Base-by-base conservation (phyloP, 2,329 filamentous ascomycete species). In the Diplodia mutila region DNA sequence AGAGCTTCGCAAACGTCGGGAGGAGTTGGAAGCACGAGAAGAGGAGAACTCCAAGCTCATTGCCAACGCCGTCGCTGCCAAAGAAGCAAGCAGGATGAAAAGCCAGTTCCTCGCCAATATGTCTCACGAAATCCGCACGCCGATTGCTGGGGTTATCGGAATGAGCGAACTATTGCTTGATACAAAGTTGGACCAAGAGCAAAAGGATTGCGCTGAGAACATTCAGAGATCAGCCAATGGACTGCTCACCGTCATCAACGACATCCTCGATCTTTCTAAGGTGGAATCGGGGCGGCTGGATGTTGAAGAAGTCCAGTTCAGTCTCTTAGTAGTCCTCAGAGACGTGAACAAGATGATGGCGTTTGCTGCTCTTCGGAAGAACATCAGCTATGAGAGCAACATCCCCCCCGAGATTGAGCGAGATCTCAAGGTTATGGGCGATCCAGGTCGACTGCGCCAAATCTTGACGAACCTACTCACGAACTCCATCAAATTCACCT, bases 221-320 rank as follows among this genome's bases (percentile, higher is more conserved):
- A 92, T 94, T 7, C 89, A 92, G 73, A 85, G 90, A 63, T 94
- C 91, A 6, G 91, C 90, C 0, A 93, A 94, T 70, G 92, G 91
- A 1, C 81, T 97, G 2, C 82, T 97, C 23, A 94, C 92, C 0
- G 90, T 97, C 49, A 96, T 97, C 78, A 96, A 97, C 74, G 93
- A 97, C 73, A 96, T 96, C 66, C 82, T 97, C 1, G 93, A 96
- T 78, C 94, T 96, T 76, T 95, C 92, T 4, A 96, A 96, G 77
- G 89, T 93, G 1, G 91, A 94, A 75, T 92, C 90, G 9, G 91
- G 91, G 3, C 84, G 89, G 8, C 79, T 94, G 23, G 91, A 93
- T 70, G 90, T 94, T 49, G 91, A 93, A 77, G 90, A 93, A 72
- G 90, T 93, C 0, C 90, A 92, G 69, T 94, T 94, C 72, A 92